Evolutionary conservation across 2,329 filamentous ascomycete genomes (phyloP), one percentile per base, ranked within the genome.

Genomic region (Calonectria crousiana): DNA sequence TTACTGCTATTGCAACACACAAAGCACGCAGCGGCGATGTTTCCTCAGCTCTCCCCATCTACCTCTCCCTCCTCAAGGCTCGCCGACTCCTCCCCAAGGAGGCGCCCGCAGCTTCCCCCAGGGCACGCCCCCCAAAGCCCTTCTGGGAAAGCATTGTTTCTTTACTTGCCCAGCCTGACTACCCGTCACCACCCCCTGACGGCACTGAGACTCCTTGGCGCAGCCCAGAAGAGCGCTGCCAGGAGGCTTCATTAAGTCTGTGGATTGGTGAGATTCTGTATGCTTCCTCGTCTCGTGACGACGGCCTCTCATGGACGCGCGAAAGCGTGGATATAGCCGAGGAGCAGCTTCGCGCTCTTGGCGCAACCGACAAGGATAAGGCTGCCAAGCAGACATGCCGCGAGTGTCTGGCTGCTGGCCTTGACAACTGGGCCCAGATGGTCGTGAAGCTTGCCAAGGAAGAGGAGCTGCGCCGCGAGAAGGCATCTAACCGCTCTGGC

Each of bases 191-290:
- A 0, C 94, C 93, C 0, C 87, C 91, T 0, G 92, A 94, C 64
- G 96, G 96, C 69, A 91, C 93, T 60, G 85, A 90, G 4, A 89
- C 93, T 0, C 92, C 96, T 0, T 85, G 89, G 71, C 93, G 95
- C 60, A 91, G 90, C 70, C 82, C 91, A 13, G 87, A 89, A 34
- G 92, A 94, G 77, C 89, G 90, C 47, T 98, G 96, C 84, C 93
- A 97, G 77, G 96, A 98, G 84, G 95, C 95, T 3, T 95, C 92
- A 0, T 86, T 98, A 18, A 95, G 95, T 88, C 90, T 95, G 30
- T 97, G 98, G 84, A 96, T 98, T 76, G 96, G 96, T 73, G 96
- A 98, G 86, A 98, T 98, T 67, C 89, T 98, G 38, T 98, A 94
- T 84, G 91, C 95, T 0, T 90, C 90, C 6, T 79, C 81, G 1